Percentiles rank a stretch among this genome's conserved stretches.
phyloP scores from a whole-genome alignment of 1,139 yeast species.

The Debaryomyces robertsiae region DNA sequence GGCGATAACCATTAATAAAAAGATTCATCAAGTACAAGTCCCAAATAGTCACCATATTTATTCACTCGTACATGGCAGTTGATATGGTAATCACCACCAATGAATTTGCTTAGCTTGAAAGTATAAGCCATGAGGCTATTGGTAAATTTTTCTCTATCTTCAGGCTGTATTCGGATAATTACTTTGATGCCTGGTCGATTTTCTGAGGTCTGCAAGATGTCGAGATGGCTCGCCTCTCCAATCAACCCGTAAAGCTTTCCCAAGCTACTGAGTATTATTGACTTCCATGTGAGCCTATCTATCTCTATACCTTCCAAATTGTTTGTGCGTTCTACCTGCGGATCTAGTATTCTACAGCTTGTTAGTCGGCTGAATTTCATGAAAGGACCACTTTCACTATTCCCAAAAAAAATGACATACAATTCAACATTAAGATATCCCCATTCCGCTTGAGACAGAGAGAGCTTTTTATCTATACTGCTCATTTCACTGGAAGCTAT shows the following conservation, averaged over 20 bases:
- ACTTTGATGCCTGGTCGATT: conserved; percentile 21
- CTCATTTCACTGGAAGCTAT: conserved; percentile 1
- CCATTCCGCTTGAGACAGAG: conserved; percentile 10
- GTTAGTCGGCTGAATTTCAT: background rate
- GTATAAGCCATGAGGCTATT: conserved; percentile 35
- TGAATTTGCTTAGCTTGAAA: conserved; percentile 29
- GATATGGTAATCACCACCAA: conserved; percentile 27
- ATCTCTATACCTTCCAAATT: conserved; percentile 17
- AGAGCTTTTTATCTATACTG: background rate
- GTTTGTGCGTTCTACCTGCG: conserved; percentile 9
- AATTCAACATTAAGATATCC: conserved; percentile 15
- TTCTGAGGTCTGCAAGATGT: conserved; percentile 22
- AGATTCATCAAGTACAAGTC: conserved; percentile 17
- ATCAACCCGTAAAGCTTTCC: conserved; percentile 37
- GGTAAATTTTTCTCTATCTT: conserved; percentile 31
- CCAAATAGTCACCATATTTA: conserved; percentile 22
- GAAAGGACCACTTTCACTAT: conserved; percentile 8
- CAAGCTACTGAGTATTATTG: conserved; percentile 28
- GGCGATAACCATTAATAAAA: background rate
- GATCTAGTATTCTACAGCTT: conserved; percentile 9
- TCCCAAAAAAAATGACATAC: conserved; percentile 15
- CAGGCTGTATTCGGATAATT: conserved; percentile 27
- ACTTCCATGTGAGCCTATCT: conserved; percentile 36
- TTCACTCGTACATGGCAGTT: conserved; percentile 26
- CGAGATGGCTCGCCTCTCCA: conserved; percentile 39